phyloP scores from a whole-genome alignment of 2,329 filamentous ascomycete species.

The Colletotrichum graminicola region DNA sequence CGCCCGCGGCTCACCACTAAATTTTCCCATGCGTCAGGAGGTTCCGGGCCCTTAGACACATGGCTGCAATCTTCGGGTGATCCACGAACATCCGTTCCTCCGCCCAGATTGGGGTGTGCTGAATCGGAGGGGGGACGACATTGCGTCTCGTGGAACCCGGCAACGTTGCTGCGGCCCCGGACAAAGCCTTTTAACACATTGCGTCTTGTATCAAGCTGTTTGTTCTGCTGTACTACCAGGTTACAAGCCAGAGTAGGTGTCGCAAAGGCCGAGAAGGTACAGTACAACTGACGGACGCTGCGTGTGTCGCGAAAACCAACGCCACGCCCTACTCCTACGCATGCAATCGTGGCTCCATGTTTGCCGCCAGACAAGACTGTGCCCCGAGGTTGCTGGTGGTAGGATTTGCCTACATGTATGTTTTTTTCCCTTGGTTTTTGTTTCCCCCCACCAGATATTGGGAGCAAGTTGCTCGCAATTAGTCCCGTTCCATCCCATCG shows the following conservation, averaged over 20 bases:
- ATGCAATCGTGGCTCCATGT: conserved; percentile 23
- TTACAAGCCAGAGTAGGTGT: background rate
- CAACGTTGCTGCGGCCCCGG: conserved; percentile 19
- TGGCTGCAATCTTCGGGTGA: conserved; percentile 22
- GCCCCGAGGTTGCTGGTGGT: background rate
- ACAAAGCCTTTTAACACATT: background rate
- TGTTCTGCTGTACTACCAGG: background rate
- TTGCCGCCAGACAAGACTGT: conserved; percentile 4
- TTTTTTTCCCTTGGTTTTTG: too few relatives aligned
- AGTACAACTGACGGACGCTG: background rate
- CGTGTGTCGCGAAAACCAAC: background rate
- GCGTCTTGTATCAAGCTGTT: background rate
- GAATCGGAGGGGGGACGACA: conserved; percentile 26
- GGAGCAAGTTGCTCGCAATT: background rate
- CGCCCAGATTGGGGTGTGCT: conserved; percentile 21
- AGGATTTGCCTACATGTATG: background rate
- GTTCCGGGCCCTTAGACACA: background rate
- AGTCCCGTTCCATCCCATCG: conserved; percentile 13
- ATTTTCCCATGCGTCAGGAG: conserved; percentile 12
- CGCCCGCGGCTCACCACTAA: conserved; percentile 23
- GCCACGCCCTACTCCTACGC: background rate
- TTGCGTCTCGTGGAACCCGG: conserved; percentile 29
- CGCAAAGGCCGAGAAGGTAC: conserved; percentile 2
- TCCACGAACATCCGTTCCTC: conserved; percentile 22
- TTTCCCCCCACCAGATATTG: background rate